These are phyloP conservation scores for Salvia rosmarinus DNA, from an alignment of 257 asterid genomes.

Conservation along the genomic window DNA sequence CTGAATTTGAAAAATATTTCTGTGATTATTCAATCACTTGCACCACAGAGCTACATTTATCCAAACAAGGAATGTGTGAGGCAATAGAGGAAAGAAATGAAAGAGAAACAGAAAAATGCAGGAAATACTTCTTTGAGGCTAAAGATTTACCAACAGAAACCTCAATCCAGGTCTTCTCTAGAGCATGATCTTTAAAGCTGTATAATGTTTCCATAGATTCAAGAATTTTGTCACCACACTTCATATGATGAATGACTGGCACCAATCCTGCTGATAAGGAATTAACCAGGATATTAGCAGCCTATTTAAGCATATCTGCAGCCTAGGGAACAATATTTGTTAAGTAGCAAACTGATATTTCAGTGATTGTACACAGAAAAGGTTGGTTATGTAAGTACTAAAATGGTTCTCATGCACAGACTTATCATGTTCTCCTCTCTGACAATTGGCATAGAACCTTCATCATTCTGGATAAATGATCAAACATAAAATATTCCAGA, in stretches of 20 bases:
- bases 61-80: conserved; percentile 17
- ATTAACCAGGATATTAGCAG: conserved; percentile 30
- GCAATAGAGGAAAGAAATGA: background rate
- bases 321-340: conserved; percentile 16
- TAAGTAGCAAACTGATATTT: background rate
- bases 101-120: conserved; percentile 23
- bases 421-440: conserved; percentile 4
- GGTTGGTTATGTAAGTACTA: background rate
- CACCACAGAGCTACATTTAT: background rate
- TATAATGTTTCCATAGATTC: conserved; percentile 64
- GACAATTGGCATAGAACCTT: conserved; percentile 2
- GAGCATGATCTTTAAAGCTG: conserved; percentile 42
- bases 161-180: conserved; percentile 55
- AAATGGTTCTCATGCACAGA: conserved; percentile 12
- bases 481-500: background rate
- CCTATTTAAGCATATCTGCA: conserved; percentile 24
- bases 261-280: conserved; percentile 67
- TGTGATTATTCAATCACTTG: conserved; percentile 26
- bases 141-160: conserved; percentile 64
- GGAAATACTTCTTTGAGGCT: conserved; percentile 19
- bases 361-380: conserved; percentile 2
- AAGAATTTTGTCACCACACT: conserved; percentile 53
- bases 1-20: background rate
- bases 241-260: conserved; percentile 77
- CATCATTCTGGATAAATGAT: background rate